Base-by-base conservation (phyloP, 2,329 filamentous ascomycete genomes). In the Neopestalotiopsis rosae region DNA sequence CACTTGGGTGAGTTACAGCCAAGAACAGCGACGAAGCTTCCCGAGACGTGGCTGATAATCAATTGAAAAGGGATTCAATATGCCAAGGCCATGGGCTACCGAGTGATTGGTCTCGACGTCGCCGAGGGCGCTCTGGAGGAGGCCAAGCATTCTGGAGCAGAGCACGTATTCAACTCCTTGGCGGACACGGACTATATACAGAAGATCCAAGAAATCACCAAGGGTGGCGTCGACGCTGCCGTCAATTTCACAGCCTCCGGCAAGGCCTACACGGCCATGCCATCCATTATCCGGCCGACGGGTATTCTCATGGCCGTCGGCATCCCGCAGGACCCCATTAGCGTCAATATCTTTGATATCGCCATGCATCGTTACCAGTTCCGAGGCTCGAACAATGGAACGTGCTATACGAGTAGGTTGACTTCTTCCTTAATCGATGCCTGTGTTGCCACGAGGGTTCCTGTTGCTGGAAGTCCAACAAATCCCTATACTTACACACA, bases 51-150 rank as follows among this genome's bases (percentile, higher is more conserved):
- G 24, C 56, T 6, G 40, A 10, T 4, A 1, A 6, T 20, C 4
- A 13, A 28, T 28, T 28, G 24, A 28, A 28, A 38, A 63, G 61
- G 17, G 4, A 65, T 75, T 28, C 72, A 75, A 67, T 76, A 73
- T 45, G 74, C 73, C 28, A 74, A 72, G 64, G 71, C 75, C 2
- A 71, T 75, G 72, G 73, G 73, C 1, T 72, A 68, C 61, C 69
- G 66, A 20, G 75, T 76, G 34, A 70, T 76, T 24, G 75, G 69
- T 2, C 65, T 77, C 14, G 75, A 76, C 68, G 71, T 74, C 32
- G 67, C 71, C 3, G 68, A 71, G 24, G 71, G 65, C 9, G 68
- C 70, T 42, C 65, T 73, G 24, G 72, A 71, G 1, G 67, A 42
- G n/a, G 72, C 61, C 24, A 69, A 14, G 42, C 12, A 38, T 10